Conservation (phyloP, 495 filamentous ascomycete genomes). For the Podospora pseudocomata region DNA sequence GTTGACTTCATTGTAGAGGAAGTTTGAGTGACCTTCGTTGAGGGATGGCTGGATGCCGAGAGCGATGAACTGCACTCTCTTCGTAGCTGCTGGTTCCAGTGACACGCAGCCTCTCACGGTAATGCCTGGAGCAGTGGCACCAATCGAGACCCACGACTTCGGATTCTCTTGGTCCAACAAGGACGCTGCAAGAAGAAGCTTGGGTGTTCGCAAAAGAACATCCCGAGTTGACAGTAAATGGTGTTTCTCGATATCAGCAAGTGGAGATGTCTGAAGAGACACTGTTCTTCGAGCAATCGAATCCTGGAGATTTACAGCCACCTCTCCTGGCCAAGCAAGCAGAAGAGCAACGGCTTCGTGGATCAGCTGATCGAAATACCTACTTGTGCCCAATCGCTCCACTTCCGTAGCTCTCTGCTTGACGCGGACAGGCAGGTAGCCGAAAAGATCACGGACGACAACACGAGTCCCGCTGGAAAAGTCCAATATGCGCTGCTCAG, state of each 20-base stretch:
- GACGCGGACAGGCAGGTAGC: slow-evolving; percentile 93
- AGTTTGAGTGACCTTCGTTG: slow-evolving; percentile 52
- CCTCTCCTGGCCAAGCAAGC: slow-evolving; percentile 56
- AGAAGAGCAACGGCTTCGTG: slow-evolving; percentile 58
- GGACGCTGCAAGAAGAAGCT: slow-evolving; percentile 61
- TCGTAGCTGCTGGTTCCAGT: slow-evolving; percentile 63
- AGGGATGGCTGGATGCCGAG: slow-evolving; percentile 62
- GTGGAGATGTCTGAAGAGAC: slow-evolving; percentile 17
- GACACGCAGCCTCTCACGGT: slow-evolving; percentile 67
- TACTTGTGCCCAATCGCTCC: slow-evolving; percentile 47
- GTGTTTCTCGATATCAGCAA: not conserved
- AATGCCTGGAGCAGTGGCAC: slow-evolving; percentile 57
- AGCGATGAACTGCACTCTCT: slow-evolving; percentile 73
- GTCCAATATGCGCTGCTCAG: slow-evolving; percentile 54
- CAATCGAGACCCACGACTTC: slow-evolving; percentile 63
- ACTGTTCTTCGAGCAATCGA: slow-evolving; percentile 16
- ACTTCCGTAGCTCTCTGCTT: slow-evolving; percentile 67
- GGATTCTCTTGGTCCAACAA: slow-evolving; percentile 51
- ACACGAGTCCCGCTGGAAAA: slow-evolving; percentile 72
- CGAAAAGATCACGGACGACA: slow-evolving; percentile 82
- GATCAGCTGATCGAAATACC: slow-evolving; percentile 66
- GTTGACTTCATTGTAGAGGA: slow-evolving; percentile 79
- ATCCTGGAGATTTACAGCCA: slow-evolving; percentile 47
- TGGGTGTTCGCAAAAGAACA: slow-evolving; percentile 15
- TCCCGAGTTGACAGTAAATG: not conserved